Evolutionary conservation across 257 asterid genomes (phyloP).

Genomic region (Phtheirospermum japonicum): DNA sequence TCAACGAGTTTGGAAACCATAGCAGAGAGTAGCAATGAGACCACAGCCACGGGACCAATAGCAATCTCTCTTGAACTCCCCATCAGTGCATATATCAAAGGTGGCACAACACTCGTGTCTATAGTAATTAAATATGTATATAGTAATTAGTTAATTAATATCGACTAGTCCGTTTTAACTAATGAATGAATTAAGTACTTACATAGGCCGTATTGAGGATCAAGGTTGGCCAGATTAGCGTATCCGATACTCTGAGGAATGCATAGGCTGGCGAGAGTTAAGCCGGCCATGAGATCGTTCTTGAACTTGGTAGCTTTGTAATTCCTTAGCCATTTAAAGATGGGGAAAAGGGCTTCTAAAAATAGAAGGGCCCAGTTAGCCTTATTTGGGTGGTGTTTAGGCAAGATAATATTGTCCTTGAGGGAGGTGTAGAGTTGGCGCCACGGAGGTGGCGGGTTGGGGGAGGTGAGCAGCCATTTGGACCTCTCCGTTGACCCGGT

Average conservation of each 20-base stretch:
- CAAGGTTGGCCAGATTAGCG: too few relatives aligned
- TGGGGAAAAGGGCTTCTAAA: conserved; percentile 59
- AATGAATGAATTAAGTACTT: too few relatives aligned
- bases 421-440: conserved; percentile 39
- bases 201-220: too few relatives aligned
- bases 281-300: conserved; percentile 76
- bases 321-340: conserved; percentile 64
- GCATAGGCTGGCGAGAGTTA: conserved; percentile 89
- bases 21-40: too few relatives aligned
- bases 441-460: conserved; percentile 59
- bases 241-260: conserved; percentile 96
- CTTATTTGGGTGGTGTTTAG: conserved; percentile 24
- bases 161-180: too few relatives aligned
- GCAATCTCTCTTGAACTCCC: too few relatives aligned
- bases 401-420: conserved; percentile 32
- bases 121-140: too few relatives aligned
- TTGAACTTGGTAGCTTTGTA: conserved; percentile 62
- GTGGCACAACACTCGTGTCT: too few relatives aligned
- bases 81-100: too few relatives aligned
- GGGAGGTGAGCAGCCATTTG: conserved; percentile 58
- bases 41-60: too few relatives aligned
- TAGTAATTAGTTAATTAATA: too few relatives aligned
- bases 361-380: conserved; percentile 26
- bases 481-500: conserved; percentile 53
- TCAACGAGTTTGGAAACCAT: too few relatives aligned